Evolutionary conservation across 768 basidiomycete genomes (phyloP).

Genomic region (Leccinum variicolor): DNA sequence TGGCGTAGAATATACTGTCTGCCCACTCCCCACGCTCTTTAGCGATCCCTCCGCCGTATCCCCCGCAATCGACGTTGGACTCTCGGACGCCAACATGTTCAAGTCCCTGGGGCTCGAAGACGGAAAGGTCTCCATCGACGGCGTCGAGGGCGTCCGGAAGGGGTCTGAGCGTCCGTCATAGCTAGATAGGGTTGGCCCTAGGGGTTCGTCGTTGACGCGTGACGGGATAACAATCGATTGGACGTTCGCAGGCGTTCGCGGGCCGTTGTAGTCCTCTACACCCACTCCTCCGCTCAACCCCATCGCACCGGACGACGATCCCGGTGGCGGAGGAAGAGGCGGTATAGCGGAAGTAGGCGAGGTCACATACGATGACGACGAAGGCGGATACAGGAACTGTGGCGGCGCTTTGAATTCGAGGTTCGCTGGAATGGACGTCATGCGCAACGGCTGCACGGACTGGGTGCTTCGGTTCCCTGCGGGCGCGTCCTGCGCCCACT

Average conservation of each 20-base stretch:
- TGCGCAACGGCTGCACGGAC: conserved; percentile 38
- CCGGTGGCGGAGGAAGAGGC: conserved; percentile 13
- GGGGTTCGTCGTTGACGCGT: conserved; percentile 29
- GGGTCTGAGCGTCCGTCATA: conserved; percentile 20
- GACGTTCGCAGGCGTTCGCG: conserved; percentile 20
- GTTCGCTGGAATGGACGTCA: conserved; percentile 15
- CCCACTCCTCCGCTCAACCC: conserved; percentile 1
- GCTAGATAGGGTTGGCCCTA: conserved; percentile 23
- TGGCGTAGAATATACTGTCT: conserved; percentile 14
- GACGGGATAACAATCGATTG: conserved; percentile 25
- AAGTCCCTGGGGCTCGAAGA: conserved; percentile 12
- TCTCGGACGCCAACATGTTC: conserved; percentile 5
- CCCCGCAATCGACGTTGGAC: background rate
- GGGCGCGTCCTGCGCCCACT: conserved; percentile 61
- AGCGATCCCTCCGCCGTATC: conserved; percentile 2
- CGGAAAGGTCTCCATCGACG: conserved; percentile 26
- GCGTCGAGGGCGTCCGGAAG: conserved; percentile 29
- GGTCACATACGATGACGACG: background rate
- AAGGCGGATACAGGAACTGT: conserved; percentile 28
- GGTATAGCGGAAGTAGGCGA: conserved; percentile 7
- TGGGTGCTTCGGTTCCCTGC: conserved; percentile 46
- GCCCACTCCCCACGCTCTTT: conserved; percentile 14
- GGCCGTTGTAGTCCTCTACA: background rate
- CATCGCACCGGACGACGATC: background rate
- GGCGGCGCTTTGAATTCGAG: conserved; percentile 9